Conservation (phyloP, 1,139 yeast genomes). For the Lodderomyces margitis region DNA sequence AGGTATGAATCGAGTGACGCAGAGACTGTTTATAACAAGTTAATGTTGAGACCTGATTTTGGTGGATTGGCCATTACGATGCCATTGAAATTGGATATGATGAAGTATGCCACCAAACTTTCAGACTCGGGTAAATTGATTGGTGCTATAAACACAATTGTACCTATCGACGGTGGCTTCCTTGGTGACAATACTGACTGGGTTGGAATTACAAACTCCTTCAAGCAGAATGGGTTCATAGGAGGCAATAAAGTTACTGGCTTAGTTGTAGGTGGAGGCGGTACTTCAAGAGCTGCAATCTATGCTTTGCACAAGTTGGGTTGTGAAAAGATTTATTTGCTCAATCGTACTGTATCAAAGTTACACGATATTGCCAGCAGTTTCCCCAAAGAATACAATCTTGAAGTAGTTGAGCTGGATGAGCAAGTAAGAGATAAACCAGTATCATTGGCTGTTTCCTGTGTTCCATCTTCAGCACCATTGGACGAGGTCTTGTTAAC, state of each 20-base stretch:
- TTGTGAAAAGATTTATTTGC: slow-evolving; percentile 69
- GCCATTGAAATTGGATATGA: slow-evolving; percentile 80
- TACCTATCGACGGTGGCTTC: slow-evolving; percentile 53
- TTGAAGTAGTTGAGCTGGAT: slow-evolving; percentile 57
- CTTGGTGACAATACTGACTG: slow-evolving; percentile 95
- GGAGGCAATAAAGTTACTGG: slow-evolving; percentile 29
- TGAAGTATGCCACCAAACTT: slow-evolving; percentile 59
- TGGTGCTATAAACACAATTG: slow-evolving; percentile 93
- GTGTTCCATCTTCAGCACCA: slow-evolving; percentile 86
- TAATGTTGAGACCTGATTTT: slow-evolving; percentile 51
- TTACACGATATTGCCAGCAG: slow-evolving; percentile 54
- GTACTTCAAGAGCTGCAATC: slow-evolving; percentile 94
- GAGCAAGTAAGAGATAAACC: slow-evolving; percentile 37
- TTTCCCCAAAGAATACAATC: slow-evolving; percentile 62
- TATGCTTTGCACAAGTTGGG: slow-evolving; percentile 83
- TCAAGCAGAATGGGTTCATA: slow-evolving; percentile 59
- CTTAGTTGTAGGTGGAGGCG: slow-evolving; percentile 93
- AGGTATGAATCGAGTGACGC: slow-evolving; percentile 70
- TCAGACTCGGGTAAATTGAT: slow-evolving; percentile 72
- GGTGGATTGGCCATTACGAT: slow-evolving; percentile 94
- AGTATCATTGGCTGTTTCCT: slow-evolving; percentile 70
- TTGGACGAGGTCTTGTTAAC: slow-evolving; percentile 53
- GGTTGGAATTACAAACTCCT: slow-evolving; percentile 79
- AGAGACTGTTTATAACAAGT: slow-evolving; percentile 41
- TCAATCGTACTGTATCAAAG: slow-evolving; percentile 77